Evolutionary conservation across 2,329 filamentous ascomycete species (phyloP), one percentile per base, ranked within the genome.

Genomic region (Nemania sp.): DNA sequence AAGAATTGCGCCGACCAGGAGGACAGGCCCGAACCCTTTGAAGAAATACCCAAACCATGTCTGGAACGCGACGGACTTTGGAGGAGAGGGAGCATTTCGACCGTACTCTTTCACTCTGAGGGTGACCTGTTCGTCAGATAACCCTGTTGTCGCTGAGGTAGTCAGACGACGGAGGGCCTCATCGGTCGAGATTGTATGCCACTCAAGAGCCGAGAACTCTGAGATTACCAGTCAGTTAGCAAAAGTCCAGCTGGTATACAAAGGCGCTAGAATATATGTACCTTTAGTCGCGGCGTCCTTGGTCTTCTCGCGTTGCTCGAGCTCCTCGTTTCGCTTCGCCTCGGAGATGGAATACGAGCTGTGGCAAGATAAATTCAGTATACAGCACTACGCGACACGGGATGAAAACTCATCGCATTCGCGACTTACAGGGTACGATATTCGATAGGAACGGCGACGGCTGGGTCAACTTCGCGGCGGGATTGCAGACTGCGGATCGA

Each of bases 1-100:
- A 2, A 93, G 80, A 37, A 92, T 83, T 18, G 83, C 80, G 17
- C 88, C 90, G 2, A 87, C 70, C 6, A 92, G 80, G 3, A 93
- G 80, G 52, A 94, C 85, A 1, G 85, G 81, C 2, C 90, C 90
- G 66, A 93, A 94, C 1, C 90, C 90, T 65, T 87, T 88, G 76
- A 92, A 92, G 68, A 92, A 87, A 74, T 93, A 93, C 17, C 84
- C 84, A 35, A 88, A 75, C 5, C 87, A 80, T 62, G 84, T 85
- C 45, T 79, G 78, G 46, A 86, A 72, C 64, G 82, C 80, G 61
- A 82, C 83, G 4, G 86, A 88, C 13, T 87, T 85, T 1, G 89
- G 86, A 2, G 86, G 82, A 3, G 88, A 86, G 4, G 87, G 87
- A 7, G 82, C 81, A 69, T 93, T 93, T 60, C 76, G 83, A 37